Conservation (phyloP, 2,329 filamentous ascomycete genomes). For the Pyrenophora seminiperda region DNA sequence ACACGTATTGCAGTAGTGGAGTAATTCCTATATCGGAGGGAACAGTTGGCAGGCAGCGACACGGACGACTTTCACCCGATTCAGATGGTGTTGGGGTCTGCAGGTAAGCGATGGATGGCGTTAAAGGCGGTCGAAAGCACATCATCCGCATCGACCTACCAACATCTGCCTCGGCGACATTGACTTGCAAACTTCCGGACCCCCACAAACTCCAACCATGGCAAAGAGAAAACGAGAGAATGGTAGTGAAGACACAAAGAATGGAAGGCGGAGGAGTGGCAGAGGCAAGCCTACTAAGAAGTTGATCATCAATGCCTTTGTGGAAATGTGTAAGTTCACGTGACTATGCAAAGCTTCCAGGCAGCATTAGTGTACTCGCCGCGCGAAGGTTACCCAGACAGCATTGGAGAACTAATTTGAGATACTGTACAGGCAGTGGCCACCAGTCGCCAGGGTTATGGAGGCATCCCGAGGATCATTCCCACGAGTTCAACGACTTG, state of each 20-base stretch:
- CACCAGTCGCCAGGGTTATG: conserved; percentile 61
- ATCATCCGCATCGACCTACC: conserved; percentile 29
- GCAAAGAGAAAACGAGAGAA: conserved; percentile 20
- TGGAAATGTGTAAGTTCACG: conserved; percentile 46
- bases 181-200: neutral
- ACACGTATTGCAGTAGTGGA: neutral
- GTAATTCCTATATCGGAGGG: conserved; percentile 18
- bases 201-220: conserved; percentile 3
- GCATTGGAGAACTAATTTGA: neutral
- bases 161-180: too few relatives aligned
- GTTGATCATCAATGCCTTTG: conserved; percentile 52
- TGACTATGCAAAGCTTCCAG: neutral
- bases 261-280: conserved; percentile 14
- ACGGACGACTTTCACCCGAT: neutral
- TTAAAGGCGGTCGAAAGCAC: conserved; percentile 32
- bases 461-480: conserved; percentile 68
- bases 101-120: conserved; percentile 41
- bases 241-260: conserved; percentile 23
- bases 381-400: too few relatives aligned
- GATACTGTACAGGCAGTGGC: conserved; percentile 27
- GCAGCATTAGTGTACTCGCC: too few relatives aligned
- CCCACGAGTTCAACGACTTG: conserved; percentile 58
- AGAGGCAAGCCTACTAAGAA: conserved; percentile 39
- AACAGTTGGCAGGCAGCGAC: neutral
- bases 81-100: conserved; percentile 13